Base-by-base conservation (phyloP, 2,329 filamentous ascomycete species). In the Fusarium gaditjirri region DNA sequence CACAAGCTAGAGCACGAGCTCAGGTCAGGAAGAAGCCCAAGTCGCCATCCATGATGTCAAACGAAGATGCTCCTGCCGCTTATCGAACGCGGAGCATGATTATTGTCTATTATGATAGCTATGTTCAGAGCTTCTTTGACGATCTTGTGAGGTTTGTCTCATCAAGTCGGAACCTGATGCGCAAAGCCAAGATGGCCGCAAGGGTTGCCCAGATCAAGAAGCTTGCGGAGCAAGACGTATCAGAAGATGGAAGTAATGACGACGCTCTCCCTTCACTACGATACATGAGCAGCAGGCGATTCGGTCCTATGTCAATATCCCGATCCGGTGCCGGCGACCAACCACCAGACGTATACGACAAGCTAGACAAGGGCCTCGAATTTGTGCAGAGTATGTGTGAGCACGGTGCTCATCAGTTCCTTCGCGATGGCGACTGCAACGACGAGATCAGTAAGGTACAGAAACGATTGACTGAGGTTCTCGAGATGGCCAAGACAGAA, bases 101-200 rank as follows among this genome's bases (percentile, higher is more conserved):
- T 43, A 91, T 96, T 43, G 93, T 98, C n/a, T 95, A 94, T 81
- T 98, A 98, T 79, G 95, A 98, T 79, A 93, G 92, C 74, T 91
- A 94, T 69, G 91, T 97, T 7, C 94, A 98, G 79, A 90, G 90
- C 55, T 90, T 92, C 42, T 94, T 98, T 72, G 94, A 97, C 76
- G 87, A 92, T 61, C 84, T 97, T 54, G 94, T 97, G 62, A 91
- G 94, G 69, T 92, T 93, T 61, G 91, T 98, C 39, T 94, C 93
- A 9, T 89, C 90, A 3, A 93, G 92, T 54, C 87, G 95, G 63
- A 97, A 97, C 81, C 86, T 93, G 72, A 91, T 98, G 80, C 91
- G 95, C 53, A 97, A 95, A 81, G 94, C 92, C 57, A 96, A 94
- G 82, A 94, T 94, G 92, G 92, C 93, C 58, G 91, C 91, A 61